phyloP scores from a whole-genome alignment of 352 stramenopile genomes.

The Pythium insidiosum region DNA sequence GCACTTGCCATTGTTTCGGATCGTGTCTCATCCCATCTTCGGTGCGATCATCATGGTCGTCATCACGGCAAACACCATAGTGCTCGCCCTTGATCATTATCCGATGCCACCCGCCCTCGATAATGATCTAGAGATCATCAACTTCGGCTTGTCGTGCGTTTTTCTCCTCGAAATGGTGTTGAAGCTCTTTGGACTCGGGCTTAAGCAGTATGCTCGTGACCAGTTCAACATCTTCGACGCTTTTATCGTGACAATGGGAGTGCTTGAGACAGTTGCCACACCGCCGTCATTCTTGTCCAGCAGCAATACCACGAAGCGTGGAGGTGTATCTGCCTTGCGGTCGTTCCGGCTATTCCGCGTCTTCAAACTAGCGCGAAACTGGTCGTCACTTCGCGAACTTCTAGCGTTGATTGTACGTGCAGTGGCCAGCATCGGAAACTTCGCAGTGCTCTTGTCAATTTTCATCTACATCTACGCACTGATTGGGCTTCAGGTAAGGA shows the following conservation, averaged over 20 bases:
- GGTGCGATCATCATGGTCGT: constrained; percentile 52
- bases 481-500: constrained; percentile 71
- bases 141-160: constrained; percentile 69
- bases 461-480: constrained; percentile 95
- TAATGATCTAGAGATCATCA: constrained; percentile 61
- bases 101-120: constrained; percentile 46
- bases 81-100: constrained; percentile 80
- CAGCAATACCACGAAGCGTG: constrained; percentile 39
- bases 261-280: constrained; percentile 59
- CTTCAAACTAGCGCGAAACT: constrained; percentile 93
- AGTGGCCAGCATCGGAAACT: constrained; percentile 92
- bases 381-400: constrained; percentile 88
- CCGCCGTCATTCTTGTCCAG: constrained; percentile 64
- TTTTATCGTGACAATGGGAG: constrained; percentile 73
- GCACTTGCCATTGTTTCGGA: constrained; percentile 32
- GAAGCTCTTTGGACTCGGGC: constrained; percentile 80
- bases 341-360: constrained; percentile 89
- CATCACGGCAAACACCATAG: constrained; percentile 80
- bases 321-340: constrained; percentile 73
- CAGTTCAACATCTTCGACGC: constrained; percentile 83
- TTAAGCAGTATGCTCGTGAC: constrained; percentile 62
- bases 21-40: constrained; percentile 61
- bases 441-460: constrained; percentile 90
- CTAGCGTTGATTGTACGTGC: constrained; percentile 86
- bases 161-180: constrained; percentile 74